These are phyloP conservation scores for Coniochaeta sp. DNA, from an alignment of 2,329 filamentous ascomycete genomes.

Conservation along the genomic window DNA sequence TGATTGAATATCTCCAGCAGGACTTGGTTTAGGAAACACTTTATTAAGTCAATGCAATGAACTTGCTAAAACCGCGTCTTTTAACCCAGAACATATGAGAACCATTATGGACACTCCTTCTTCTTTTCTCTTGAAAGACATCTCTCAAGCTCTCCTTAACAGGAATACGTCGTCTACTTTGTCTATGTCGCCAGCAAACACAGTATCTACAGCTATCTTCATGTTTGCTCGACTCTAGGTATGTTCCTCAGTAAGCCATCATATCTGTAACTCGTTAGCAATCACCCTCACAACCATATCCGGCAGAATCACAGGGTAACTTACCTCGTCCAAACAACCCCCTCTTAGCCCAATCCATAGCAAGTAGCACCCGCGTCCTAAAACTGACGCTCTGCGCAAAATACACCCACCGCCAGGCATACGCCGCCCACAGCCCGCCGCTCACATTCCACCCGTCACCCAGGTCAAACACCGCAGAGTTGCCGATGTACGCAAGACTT, in stretches of 20 bases:
- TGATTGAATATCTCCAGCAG: no score
- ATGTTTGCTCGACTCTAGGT: not conserved
- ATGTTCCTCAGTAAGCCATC: not conserved
- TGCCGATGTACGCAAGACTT: slow-evolving; percentile 89
- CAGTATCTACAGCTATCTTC: not conserved
- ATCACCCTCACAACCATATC: not conserved
- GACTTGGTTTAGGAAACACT: no score
- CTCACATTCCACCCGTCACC: slow-evolving; percentile 68
- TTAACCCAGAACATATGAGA: not conserved
- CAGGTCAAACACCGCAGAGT: slow-evolving; percentile 91
- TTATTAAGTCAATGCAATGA: not conserved
- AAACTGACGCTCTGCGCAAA: slow-evolving; percentile 97
- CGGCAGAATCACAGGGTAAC: slow-evolving; percentile 21
- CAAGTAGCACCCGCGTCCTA: slow-evolving; percentile 77
- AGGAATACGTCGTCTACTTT: no score
- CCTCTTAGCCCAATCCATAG: slow-evolving; percentile 99
- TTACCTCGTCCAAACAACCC: slow-evolving; percentile 90
- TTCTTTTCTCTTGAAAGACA: not conserved
- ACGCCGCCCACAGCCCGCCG: slow-evolving; percentile 86
- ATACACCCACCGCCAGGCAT: slow-evolving; percentile 93
- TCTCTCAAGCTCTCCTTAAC: no score
- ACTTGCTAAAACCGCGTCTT: not conserved
- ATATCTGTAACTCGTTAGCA: not conserved
- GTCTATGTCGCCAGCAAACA: not conserved
- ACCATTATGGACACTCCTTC: not conserved